Evolutionary conservation across 2,329 filamentous ascomycete genomes (phyloP), one percentile per base, ranked within the genome.

Genomic region (Colletotrichum phormii): DNA sequence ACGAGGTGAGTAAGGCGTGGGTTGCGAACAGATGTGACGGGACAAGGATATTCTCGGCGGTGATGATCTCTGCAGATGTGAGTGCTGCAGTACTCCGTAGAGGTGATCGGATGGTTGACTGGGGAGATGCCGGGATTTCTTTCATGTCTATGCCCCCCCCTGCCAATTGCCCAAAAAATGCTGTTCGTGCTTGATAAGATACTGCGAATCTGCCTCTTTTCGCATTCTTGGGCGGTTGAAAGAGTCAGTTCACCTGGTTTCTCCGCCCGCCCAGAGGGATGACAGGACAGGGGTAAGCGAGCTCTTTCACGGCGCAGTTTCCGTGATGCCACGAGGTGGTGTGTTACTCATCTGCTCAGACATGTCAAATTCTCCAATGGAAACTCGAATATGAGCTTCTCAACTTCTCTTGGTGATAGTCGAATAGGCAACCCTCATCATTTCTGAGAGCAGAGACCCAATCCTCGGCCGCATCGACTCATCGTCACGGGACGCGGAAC

Each of bases 31-130:
- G 42, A 51, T 63, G 62, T 72, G 63, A 73, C 35, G 49, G 33
- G 62, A 60, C 67, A 29, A 63, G 71, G 71, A 67, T 66, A 24
- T 13, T 26, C 42, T 63, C 62, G 37, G 70, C 65, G 64, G 71
- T 73, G 71, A 72, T 73, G 37, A 73, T 72, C 71, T 73, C 37
- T 73, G 63, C 71, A 67, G 51, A 67, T 67, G 51, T 58, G 15
- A 26, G 49, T 66, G 37, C 62, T 67, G 67, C 62, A 72, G 71
- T 26, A 26, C 24, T 26, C 24, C 24, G 24, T 42, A 70, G 31
- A 69, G 22, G 37, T 67, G 58, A 73, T 73, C 71, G 33, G 67
- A 51, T 42, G 22, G 64, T 49, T 33, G 49, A 46, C 31, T 24
- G 29, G n/a, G 58, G 18, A 42, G 65, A 68, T 31, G 42, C 29